phyloP scores from a whole-genome alignment of 2,329 filamentous ascomycete genomes.

The Aspergillus versicolor region DNA sequence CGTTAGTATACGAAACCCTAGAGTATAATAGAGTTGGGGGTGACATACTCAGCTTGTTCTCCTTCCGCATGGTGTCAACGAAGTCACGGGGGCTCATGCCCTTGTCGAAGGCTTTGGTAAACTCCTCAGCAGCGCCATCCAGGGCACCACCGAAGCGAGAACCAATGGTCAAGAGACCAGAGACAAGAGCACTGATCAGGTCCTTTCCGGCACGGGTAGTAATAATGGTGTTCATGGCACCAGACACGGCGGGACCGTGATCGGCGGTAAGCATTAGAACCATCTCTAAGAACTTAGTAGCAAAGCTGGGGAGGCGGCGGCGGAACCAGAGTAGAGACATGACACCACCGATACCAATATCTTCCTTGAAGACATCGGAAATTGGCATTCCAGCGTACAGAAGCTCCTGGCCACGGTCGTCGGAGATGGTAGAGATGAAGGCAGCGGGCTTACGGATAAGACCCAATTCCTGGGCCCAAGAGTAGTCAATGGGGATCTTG shows the following conservation, averaged over 20 bases:
- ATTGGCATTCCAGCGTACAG: slow-evolving; percentile 99
- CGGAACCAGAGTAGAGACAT: slow-evolving; percentile 99
- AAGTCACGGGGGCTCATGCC: slow-evolving; percentile 97
- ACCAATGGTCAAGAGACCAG: slow-evolving; percentile 96
- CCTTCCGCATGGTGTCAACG: slow-evolving; percentile 97
- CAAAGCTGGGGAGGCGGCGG: slow-evolving; percentile 90
- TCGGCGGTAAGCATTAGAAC: slow-evolving; percentile 99
- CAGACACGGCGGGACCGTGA: slow-evolving; percentile 97
- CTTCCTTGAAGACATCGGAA: slow-evolving; percentile 98
- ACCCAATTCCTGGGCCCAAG: slow-evolving; percentile 98
- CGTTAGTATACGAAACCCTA: slow-evolving; percentile 25
- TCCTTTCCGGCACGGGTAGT: slow-evolving; percentile 99
- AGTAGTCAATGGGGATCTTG: slow-evolving; percentile 99
- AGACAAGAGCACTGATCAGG: slow-evolving; percentile 90
- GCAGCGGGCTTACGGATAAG: slow-evolving; percentile 99
- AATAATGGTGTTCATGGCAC: slow-evolving; percentile 99
- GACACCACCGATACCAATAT: slow-evolving; percentile 98
- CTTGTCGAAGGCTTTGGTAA: slow-evolving; percentile 97
- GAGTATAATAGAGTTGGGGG: neutral
- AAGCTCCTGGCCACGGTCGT: slow-evolving; percentile 98
- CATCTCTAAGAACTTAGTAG: slow-evolving; percentile 99
- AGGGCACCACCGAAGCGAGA: slow-evolving; percentile 98
- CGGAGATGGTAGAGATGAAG: slow-evolving; percentile 99
- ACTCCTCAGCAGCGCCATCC: slow-evolving; percentile 96
- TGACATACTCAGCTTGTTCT: slow-evolving; percentile 92